These are phyloP conservation scores for Heritiera fomes DNA, from an alignment of 345 rosid species.

Conservation along the genomic window DNA sequence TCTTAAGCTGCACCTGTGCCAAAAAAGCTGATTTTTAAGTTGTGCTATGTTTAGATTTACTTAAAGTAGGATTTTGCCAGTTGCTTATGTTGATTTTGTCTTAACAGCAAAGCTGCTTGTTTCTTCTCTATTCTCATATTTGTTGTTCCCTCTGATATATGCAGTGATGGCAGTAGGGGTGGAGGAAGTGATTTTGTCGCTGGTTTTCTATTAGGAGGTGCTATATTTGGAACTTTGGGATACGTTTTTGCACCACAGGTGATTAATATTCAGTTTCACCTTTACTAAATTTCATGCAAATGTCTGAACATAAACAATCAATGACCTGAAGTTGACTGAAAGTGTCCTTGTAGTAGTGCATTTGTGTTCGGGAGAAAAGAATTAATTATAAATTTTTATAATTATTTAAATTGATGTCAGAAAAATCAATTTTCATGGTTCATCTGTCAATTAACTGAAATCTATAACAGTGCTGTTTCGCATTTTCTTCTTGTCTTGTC, in stretches of 20 bases:
- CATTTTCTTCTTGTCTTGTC: background rate
- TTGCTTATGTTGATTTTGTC: constrained; percentile 3
- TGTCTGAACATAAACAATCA: background rate
- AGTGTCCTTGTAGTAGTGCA: background rate
- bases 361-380: background rate
- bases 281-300: constrained; percentile 2
- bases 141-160: constrained; percentile 8
- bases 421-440: background rate
- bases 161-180: constrained; percentile 57
- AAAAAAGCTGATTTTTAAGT: background rate
- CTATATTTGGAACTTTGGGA: constrained; percentile 74
- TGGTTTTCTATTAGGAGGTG: constrained; percentile 89
- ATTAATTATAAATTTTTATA: background rate
- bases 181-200: constrained; percentile 79
- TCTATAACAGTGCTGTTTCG: background rate
- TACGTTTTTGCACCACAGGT: constrained; percentile 74
- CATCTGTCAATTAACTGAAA: background rate
- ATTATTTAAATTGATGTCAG: background rate
- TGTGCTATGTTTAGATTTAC: background rate
- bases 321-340: background rate
- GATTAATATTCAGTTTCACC: constrained; percentile 17
- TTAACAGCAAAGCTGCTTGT: background rate
- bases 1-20: background rate
- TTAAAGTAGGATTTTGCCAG: background rate
- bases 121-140: background rate